Percentiles rank a stretch among this genome's conserved stretches.
Conservation (phyloP, 805 yeast genomes). For the Blastobotrys mokoenaii region DNA sequence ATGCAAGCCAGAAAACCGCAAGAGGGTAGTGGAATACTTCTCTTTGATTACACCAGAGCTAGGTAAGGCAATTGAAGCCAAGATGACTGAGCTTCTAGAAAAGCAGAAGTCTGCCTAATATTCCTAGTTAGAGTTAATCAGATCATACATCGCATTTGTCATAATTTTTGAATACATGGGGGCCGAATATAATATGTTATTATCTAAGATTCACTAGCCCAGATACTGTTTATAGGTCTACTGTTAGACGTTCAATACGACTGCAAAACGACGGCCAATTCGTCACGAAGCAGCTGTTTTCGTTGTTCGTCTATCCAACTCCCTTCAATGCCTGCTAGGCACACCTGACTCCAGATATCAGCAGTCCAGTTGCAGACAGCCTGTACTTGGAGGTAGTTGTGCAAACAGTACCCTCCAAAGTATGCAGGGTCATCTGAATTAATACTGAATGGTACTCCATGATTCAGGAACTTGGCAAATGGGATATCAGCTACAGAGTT, state of each 20-base stretch:
- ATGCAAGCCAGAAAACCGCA: constrained; percentile 72
- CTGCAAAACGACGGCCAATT: constrained; percentile 29
- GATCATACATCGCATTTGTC: too few relatives aligned
- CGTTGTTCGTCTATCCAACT: constrained; percentile 61
- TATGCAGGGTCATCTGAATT: constrained; percentile 79
- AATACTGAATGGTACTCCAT: constrained; percentile 60
- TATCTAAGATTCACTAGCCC: too few relatives aligned
- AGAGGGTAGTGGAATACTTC: constrained; percentile 69
- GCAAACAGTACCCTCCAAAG: constrained; percentile 77
- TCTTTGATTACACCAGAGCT: constrained; percentile 60
- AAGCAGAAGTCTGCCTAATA: too few relatives aligned
- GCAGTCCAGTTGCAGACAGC: not conserved
- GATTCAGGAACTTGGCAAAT: constrained; percentile 48
- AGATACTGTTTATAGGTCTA: too few relatives aligned
- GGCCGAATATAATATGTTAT: too few relatives aligned
- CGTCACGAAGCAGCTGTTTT: constrained; percentile 24
- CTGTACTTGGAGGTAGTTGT: constrained; percentile 41
- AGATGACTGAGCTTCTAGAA: constrained; percentile 17
- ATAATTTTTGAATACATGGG: too few relatives aligned
- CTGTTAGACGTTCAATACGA: too few relatives aligned
- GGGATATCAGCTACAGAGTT: constrained; percentile 61
- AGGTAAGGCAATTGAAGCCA: constrained; percentile 59
- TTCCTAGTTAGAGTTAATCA: too few relatives aligned
- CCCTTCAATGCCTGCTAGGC: constrained; percentile 51
- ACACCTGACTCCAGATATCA: not conserved